Evolutionary conservation across 805 yeast genomes (phyloP).

Genomic region (Blastobotrys attinorum): DNA sequence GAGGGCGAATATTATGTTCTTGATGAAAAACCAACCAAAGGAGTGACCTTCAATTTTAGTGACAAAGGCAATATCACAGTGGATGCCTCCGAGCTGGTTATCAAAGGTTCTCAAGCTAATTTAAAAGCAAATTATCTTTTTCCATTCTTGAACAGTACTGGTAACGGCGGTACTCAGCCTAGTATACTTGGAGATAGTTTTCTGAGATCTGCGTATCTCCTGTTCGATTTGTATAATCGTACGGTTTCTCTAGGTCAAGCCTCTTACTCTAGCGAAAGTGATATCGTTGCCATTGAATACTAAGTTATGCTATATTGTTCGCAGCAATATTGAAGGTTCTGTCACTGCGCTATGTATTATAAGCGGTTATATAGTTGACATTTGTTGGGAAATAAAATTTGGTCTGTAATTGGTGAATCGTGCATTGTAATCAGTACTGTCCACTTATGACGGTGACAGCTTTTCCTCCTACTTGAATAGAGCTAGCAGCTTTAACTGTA

Average conservation of each 20-base stretch:
- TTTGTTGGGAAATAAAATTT: no score
- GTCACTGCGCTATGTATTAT: no score
- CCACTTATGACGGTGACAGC: no score
- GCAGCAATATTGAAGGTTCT: no score
- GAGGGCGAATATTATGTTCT: slow-evolving; percentile 1
- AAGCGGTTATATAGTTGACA: no score
- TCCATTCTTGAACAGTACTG: background rate
- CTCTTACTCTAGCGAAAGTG: slow-evolving; percentile 18
- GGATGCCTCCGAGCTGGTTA: slow-evolving; percentile 18
- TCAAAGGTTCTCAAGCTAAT: no score
- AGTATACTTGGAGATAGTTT: slow-evolving; percentile 50
- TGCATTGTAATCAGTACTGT: no score
- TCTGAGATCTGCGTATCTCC: slow-evolving; percentile 55
- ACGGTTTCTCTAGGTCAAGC: slow-evolving; percentile 50
- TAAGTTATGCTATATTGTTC: no score
- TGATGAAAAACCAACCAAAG: slow-evolving; percentile 1
- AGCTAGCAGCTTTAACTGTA: no score
- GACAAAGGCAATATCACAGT: slow-evolving; percentile 18
- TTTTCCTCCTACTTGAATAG: no score
- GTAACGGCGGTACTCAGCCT: background rate
- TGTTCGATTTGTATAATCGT: slow-evolving; percentile 50
- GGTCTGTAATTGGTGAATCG: no score
- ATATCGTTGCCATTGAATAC: slow-evolving; percentile 24
- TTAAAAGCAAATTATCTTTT: no score
- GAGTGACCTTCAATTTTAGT: slow-evolving; percentile 14